Evolutionary conservation across 768 basidiomycete genomes (phyloP), one percentile per base, ranked within the genome.

Genomic region (Termitomyces sp.): DNA sequence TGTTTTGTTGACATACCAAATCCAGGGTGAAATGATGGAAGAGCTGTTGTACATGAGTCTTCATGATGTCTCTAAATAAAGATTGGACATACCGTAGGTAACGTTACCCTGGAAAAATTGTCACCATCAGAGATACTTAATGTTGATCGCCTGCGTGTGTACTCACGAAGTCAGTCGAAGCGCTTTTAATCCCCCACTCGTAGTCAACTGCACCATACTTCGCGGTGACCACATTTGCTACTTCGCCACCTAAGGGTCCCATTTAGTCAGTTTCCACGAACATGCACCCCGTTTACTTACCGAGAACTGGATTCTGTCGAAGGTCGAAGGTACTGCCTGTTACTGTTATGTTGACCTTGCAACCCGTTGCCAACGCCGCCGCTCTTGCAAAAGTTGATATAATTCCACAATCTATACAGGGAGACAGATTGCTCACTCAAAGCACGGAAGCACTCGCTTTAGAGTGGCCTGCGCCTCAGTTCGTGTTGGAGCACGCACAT

Each of bases 131-230:
- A 54, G 6, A 16, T 6, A 22, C n/a, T 32, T n/a, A 22, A 34
- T 18, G 39, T 12, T 56, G n/a, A 20, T 33, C 50, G 7, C 39
- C n/a, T 12, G 37, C 18, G 26, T 27, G 33, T 50, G 39, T 6
- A 74, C 88, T 75, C 64, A 91, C 91, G 62, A 93, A 93, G 68
- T 93, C 91, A 3, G 91, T 93, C 5, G 89, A 93, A 13, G 89
- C 91, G 45, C 79, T 79, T 5, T 75, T 72, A 63, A 88, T 88
- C 44, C 89, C 86, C 79, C 82, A 85, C 59, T 82, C 79, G 64
- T 85, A 82, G 67, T 88, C 85, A 55, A 88, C 76, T 3, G 71
- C 71, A 0, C 87, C 88, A 57, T 85, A 88, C 55, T 82, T 82
- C 59, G 81, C 84, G 18, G 78, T 71, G 34, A 84, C 78, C 39